Percentiles rank a stretch among this genome's conserved stretches.
phyloP scores from a whole-genome alignment of 2,329 filamentous ascomycete species.

The Microsporum ferrugineum region DNA sequence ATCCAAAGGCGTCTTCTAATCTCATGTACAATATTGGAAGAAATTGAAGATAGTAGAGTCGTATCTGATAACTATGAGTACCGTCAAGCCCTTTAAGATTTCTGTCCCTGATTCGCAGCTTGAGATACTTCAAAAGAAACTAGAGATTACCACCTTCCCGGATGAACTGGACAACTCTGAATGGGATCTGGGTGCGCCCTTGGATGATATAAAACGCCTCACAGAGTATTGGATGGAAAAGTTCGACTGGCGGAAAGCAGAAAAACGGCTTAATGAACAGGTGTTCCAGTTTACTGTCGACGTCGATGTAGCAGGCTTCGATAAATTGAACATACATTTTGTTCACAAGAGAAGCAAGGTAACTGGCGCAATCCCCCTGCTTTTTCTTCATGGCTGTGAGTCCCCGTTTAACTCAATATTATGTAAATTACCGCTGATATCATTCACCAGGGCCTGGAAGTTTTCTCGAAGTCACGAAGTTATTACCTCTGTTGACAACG shows the following conservation, averaged over 20 bases:
- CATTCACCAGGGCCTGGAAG: conserved; percentile 47
- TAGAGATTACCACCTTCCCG: conserved; percentile 44
- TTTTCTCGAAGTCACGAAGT: conserved; percentile 53
- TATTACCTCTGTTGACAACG: conserved; percentile 42
- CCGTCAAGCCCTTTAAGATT: conserved; percentile 37
- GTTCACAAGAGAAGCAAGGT: conserved; percentile 46
- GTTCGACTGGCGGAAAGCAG: conserved; percentile 52
- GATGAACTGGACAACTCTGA: conserved; percentile 43
- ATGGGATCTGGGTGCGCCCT: conserved; percentile 50
- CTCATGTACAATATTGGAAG: not conserved
- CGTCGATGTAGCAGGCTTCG: conserved; percentile 49
- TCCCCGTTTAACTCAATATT: conserved; percentile 34
- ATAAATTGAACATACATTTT: conserved; percentile 51
- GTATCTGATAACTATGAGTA: not conserved
- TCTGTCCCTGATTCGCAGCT: conserved; percentile 42
- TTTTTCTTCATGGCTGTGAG: conserved; percentile 56
- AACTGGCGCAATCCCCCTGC: conserved; percentile 48
- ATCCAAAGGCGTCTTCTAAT: not conserved
- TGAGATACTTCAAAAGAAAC: conserved; percentile 45
- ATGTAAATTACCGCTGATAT: conserved; percentile 15
- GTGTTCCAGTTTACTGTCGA: conserved; percentile 48
- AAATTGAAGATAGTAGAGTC: not conserved
- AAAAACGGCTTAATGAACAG: conserved; percentile 46
- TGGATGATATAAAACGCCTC: conserved; percentile 50
- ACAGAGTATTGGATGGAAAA: conserved; percentile 44